Percentiles rank a stretch among this genome's conserved stretches.
phyloP scores from a whole-genome alignment of 371 early-diverging fungal species.

The Mucor lusitanicus region DNA sequence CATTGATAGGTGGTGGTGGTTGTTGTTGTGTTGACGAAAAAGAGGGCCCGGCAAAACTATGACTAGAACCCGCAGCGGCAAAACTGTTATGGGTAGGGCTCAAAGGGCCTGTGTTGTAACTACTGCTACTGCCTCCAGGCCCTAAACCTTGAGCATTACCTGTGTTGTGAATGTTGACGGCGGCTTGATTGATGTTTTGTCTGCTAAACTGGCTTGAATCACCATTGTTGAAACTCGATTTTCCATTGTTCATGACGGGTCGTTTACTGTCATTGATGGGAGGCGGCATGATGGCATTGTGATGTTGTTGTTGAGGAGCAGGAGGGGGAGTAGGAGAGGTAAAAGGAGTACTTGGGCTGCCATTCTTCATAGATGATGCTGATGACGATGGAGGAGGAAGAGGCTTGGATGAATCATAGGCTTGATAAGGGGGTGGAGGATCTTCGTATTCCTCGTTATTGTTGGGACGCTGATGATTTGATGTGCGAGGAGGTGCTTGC shows the following conservation, averaged over 20 bases:
- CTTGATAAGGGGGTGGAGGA: constrained; percentile 19
- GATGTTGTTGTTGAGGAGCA: not conserved
- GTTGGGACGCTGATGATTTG: not conserved
- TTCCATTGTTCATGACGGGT: not conserved
- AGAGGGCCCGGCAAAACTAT: not conserved
- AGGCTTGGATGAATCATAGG: not conserved
- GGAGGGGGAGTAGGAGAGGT: not conserved
- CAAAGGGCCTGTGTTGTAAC: not conserved
- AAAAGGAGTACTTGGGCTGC: not conserved
- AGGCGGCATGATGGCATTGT: not conserved
- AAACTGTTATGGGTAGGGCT: not conserved
- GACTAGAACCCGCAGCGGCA: not conserved
- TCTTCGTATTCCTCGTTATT: constrained; percentile 6
- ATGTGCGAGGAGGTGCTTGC: not conserved
- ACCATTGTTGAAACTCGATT: not conserved
- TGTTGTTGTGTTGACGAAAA: not conserved
- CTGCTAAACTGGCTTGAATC: not conserved
- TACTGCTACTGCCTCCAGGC: not conserved
- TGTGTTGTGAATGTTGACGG: not conserved
- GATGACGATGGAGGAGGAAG: not conserved
- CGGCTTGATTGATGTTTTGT: not conserved
- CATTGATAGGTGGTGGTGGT: not conserved
- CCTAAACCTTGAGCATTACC: not conserved
- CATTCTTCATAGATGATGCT: not conserved
- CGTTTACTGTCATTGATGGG: not conserved